Conservation (phyloP, 2,329 filamentous ascomycete genomes). For the Exophiala xenobiotica region DNA sequence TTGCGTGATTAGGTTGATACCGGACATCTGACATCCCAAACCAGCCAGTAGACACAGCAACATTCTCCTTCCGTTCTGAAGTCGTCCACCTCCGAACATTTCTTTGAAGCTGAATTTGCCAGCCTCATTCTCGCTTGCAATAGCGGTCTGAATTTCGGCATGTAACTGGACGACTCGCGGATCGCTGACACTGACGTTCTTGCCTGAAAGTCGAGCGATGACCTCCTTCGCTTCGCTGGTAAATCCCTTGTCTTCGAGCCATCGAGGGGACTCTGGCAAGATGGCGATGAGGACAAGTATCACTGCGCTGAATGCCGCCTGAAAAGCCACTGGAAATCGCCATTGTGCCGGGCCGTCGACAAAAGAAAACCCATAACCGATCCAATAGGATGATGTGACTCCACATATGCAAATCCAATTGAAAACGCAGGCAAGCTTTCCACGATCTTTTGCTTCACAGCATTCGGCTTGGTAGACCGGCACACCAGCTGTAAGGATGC, state of each 20-base stretch:
- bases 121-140: constrained; percentile 34
- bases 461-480: constrained; percentile 19
- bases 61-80: too few species aligned
- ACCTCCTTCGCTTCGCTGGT: constrained; percentile 36
- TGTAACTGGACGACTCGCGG: background rate
- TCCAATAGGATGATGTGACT: background rate
- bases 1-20: constrained; percentile 48
- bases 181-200: background rate
- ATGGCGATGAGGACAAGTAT: constrained; percentile 36
- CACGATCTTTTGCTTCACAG: background rate
- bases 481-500: constrained; percentile 34
- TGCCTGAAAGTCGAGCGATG: too few species aligned
- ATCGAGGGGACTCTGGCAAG: constrained; percentile 59
- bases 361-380: background rate
- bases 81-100: too few species aligned
- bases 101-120: too few species aligned
- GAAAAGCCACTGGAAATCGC: background rate
- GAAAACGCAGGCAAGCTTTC: background rate
- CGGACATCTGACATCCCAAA: constrained; percentile 41
- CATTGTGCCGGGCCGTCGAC: background rate
- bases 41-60: constrained; percentile 35
- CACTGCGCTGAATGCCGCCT: constrained; percentile 9
- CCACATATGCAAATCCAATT: background rate
- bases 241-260: constrained; percentile 47
- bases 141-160: background rate